phyloP scores from a whole-genome alignment of 2,329 filamentous ascomycete genomes.

The Fonsecaea pedrosoi region DNA sequence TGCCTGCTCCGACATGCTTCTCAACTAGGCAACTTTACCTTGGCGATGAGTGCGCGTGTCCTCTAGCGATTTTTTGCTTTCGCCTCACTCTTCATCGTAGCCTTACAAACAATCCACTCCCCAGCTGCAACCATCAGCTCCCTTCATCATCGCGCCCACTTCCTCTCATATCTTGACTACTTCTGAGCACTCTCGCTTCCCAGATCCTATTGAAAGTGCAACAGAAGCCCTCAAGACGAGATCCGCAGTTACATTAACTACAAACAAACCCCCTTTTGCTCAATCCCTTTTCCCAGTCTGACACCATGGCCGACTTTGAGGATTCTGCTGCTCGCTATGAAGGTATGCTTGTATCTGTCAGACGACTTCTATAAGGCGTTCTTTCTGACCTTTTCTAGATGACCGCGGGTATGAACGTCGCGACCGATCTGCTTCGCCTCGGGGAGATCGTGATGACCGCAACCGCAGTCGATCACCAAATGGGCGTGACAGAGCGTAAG shows the following conservation, averaged over 20 bases:
- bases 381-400: conserved; percentile 47
- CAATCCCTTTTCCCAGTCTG: conserved; percentile 1
- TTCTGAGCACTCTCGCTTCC: neutral
- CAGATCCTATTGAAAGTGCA: neutral
- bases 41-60: conserved; percentile 20
- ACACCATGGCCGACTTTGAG: conserved; percentile 65
- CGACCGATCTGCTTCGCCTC: conserved; percentile 71
- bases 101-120: conserved; percentile 30
- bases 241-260: neutral
- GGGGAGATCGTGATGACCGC: conserved; percentile 63
- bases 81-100: conserved; percentile 35
- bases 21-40: conserved; percentile 2
- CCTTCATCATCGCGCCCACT: neutral
- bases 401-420: conserved; percentile 71
- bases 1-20: conserved; percentile 13
- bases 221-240: neutral
- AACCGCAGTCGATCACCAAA: conserved; percentile 70
- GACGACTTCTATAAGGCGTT: conserved; percentile 9
- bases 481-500: conserved; percentile 63
- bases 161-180: neutral
- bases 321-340: conserved; percentile 70
- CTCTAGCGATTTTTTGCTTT: conserved; percentile 33
- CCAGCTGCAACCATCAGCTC: conserved; percentile 20
- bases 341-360: conserved; percentile 56
- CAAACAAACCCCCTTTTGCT: conserved; percentile 3